Evolutionary conservation across 176 grass and related monocot genomes (phyloP).

Genomic region (Musa itinerans): DNA sequence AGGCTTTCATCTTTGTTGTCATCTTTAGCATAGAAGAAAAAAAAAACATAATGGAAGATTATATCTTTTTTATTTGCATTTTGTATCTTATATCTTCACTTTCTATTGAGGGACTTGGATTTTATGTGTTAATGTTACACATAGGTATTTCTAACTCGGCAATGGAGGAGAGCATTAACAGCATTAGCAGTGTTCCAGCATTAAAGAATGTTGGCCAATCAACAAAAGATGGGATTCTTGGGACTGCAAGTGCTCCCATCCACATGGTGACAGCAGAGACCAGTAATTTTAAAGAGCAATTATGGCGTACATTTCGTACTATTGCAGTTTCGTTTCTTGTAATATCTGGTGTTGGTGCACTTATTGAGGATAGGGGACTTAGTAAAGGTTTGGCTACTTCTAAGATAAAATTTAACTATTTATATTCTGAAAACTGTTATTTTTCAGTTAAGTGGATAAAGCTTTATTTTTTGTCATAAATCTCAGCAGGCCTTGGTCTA

Average conservation of each 20-base stretch:
- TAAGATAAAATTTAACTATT: background rate
- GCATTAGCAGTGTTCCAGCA: conserved; percentile 30
- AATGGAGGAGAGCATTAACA: conserved; percentile 40
- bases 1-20: background rate
- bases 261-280: conserved; percentile 82
- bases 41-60: background rate
- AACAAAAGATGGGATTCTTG: conserved; percentile 75
- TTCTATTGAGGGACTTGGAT: conserved; percentile 1
- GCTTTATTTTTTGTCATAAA: conserved; percentile 9
- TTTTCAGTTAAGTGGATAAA: conserved; percentile 2
- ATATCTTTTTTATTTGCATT: background rate
- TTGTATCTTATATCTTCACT: background rate
- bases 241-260: conserved; percentile 69
- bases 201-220: conserved; percentile 41
- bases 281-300: conserved; percentile 81
- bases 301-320: conserved; percentile 90
- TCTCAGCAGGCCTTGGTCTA: conserved; percentile 62
- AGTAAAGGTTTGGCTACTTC: conserved; percentile 63
- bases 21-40: background rate
- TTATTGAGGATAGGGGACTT: conserved; percentile 88
- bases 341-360: conserved; percentile 84
- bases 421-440: background rate
- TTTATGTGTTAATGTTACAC: conserved; percentile 22
- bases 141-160: conserved; percentile 46
- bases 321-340: conserved; percentile 84